These are phyloP conservation scores for Pestalotiopsis sp. DNA, from an alignment of 2,329 filamentous ascomycete species.

Conservation along the genomic window DNA sequence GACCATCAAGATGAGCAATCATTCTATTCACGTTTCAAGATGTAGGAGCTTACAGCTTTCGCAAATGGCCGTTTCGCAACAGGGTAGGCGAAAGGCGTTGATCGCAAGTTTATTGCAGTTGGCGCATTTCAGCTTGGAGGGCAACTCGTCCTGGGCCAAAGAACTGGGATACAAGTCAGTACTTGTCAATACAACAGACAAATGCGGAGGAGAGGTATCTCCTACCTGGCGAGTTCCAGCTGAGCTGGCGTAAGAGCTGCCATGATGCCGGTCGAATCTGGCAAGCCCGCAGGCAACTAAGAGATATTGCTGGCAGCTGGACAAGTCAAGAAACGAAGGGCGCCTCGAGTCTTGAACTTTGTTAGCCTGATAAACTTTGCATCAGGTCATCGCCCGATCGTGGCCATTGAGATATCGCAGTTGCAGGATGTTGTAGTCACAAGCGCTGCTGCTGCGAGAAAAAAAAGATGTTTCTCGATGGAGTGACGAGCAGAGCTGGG, in stretches of 20 bases:
- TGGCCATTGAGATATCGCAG: neutral
- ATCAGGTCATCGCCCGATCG: neutral
- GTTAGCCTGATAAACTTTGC: neutral
- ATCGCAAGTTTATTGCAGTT: conserved; percentile 89
- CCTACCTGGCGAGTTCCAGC: conserved; percentile 60
- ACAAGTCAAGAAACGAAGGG: neutral
- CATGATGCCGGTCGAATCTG: conserved; percentile 19
- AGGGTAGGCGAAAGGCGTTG: conserved; percentile 88
- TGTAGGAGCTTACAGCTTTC: conserved; percentile 69
- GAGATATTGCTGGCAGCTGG: neutral
- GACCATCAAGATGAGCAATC: neutral
- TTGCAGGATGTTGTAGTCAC: neutral
- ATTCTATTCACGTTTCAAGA: neutral
- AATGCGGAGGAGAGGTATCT: neutral
- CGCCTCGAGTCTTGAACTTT: conserved; percentile 4
- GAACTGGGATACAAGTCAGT: conserved; percentile 54
- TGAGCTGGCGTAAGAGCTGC: conserved; percentile 49
- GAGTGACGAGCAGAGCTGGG: neutral
- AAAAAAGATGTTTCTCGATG: neutral
- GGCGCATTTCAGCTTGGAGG: conserved; percentile 94
- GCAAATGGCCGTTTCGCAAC: conserved; percentile 95
- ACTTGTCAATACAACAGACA: conserved; percentile 1
- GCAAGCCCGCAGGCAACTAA: neutral
- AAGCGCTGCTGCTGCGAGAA: neutral
- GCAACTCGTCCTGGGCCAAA: conserved; percentile 80